Percentiles rank a stretch among this genome's conserved stretches.
phyloP scores from a whole-genome alignment of 2,329 filamentous ascomycete species.

The Colletotrichum endophyticum region DNA sequence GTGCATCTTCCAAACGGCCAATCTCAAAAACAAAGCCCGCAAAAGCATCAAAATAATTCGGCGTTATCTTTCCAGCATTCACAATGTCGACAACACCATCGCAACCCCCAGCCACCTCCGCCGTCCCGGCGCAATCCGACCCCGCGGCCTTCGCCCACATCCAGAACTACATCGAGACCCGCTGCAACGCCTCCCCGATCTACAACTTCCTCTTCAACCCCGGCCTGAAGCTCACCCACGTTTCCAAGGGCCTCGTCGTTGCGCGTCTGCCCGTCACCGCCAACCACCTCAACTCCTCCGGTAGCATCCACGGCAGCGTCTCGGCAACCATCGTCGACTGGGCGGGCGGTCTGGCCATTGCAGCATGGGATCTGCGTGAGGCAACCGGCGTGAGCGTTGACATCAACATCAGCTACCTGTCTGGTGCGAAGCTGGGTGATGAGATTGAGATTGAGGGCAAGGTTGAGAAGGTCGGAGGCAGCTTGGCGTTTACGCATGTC shows the following conservation, averaged over 20 bases:
- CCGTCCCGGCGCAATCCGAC: constrained; percentile 14
- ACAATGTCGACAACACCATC: constrained; percentile 7
- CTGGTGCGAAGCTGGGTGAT: constrained; percentile 67
- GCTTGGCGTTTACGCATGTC: constrained; percentile 60
- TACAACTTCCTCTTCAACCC: constrained; percentile 25
- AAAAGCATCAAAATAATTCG: background rate
- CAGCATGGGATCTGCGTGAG: constrained; percentile 64
- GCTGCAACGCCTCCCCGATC: constrained; percentile 25
- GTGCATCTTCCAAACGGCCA: background rate
- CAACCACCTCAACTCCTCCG: constrained; percentile 31
- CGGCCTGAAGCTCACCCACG: constrained; percentile 23
- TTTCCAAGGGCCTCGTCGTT: constrained; percentile 22
- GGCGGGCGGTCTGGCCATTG: constrained; percentile 75
- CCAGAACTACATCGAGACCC: constrained; percentile 23
- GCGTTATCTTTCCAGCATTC: background rate
- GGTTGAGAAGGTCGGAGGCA: constrained; percentile 70
- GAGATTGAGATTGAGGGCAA: constrained; percentile 70
- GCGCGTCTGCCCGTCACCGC: constrained; percentile 22
- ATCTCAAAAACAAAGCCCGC: background rate
- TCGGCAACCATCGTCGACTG: constrained; percentile 76
- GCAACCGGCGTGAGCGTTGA: constrained; percentile 75
- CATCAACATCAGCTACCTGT: constrained; percentile 75
- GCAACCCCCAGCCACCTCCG: background rate
- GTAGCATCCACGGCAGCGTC: constrained; percentile 74
- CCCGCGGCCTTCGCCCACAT: constrained; percentile 24